Percentiles rank a stretch among this genome's conserved stretches.
Conservation (phyloP, 2,329 filamentous ascomycete species). For the Calonectria naviculata region DNA sequence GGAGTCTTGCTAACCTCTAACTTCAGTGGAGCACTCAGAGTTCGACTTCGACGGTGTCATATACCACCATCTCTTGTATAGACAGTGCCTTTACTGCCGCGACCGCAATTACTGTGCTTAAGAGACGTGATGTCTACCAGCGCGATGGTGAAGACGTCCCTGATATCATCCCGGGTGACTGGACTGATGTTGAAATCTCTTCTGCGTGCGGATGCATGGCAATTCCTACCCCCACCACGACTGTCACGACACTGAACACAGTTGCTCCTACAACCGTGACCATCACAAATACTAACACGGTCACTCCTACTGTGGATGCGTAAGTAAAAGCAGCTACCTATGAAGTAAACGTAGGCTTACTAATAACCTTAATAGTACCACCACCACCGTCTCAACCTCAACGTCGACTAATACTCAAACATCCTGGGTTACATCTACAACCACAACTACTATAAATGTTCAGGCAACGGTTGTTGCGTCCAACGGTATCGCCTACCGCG, state of each 20-base stretch:
- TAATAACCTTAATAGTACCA: not conserved
- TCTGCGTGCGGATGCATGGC: not conserved
- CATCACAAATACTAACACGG: not conserved
- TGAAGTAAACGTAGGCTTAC: not conserved
- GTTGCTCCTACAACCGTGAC: not conserved
- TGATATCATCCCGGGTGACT: no score
- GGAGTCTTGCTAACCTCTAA: not conserved
- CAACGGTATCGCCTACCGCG: not conserved
- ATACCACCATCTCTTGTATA: not conserved
- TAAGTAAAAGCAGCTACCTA: not conserved
- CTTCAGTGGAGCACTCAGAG: no score
- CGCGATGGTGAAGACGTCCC: no score
- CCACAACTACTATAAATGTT: not conserved
- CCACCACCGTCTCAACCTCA: not conserved
- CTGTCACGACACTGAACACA: not conserved
- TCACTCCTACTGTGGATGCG: not conserved
- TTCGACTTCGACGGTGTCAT: no score
- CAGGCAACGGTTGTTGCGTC: not conserved
- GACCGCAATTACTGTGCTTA: not conserved
- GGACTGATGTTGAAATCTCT: not conserved
- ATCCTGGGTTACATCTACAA: not conserved
- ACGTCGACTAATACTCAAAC: no score
- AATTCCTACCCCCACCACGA: not conserved
- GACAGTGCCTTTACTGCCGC: not conserved
- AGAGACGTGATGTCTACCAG: not conserved